A percentile compares a stretch with the other conserved stretches of the same genome.
Conservation (phyloP, 306 rosid species). For the Leucaena leucocephala region DNA sequence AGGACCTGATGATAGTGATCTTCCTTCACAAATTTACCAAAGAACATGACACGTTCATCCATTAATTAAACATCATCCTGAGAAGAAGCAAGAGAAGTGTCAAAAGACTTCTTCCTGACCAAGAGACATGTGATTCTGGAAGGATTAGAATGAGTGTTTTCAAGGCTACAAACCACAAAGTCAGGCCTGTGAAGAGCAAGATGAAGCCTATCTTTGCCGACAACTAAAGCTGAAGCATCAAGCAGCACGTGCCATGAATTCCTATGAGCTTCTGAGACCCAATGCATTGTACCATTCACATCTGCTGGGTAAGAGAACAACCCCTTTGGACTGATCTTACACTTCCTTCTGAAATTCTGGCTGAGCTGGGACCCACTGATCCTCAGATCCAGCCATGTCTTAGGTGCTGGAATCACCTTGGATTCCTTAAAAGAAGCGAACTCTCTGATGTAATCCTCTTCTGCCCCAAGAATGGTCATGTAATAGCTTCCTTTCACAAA, state of each 20-base stretch:
- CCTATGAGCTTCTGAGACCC: constrained; percentile 93
- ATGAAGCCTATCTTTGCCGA: constrained; percentile 66
- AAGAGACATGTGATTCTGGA: constrained; percentile 81
- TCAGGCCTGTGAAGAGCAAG: constrained; percentile 84
- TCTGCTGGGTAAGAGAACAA: constrained; percentile 77
- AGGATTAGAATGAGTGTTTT: constrained; percentile 67
- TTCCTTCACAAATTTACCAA: not conserved
- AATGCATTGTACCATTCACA: constrained; percentile 78
- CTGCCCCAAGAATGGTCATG: constrained; percentile 59
- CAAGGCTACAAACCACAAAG: constrained; percentile 75
- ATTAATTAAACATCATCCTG: constrained; percentile 45
- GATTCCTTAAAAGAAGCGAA: constrained; percentile 76
- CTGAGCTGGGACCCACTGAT: constrained; percentile 85
- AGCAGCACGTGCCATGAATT: constrained; percentile 91
- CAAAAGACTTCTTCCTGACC: constrained; percentile 81
- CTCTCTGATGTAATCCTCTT: constrained; percentile 61
- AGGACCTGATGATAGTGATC: too few relatives aligned
- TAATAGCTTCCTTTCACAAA: constrained; percentile 69
- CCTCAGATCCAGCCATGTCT: constrained; percentile 77
- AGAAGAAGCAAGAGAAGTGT: constrained; percentile 56
- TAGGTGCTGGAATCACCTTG: constrained; percentile 66
- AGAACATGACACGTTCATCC: constrained; percentile 42
- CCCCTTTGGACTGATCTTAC: constrained; percentile 79
- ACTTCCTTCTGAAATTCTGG: constrained; percentile 80
- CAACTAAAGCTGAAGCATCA: constrained; percentile 72